Evolutionary conservation across 768 basidiomycete genomes (phyloP), one percentile per base, ranked within the genome.

Genomic region (Trametes punicea): DNA sequence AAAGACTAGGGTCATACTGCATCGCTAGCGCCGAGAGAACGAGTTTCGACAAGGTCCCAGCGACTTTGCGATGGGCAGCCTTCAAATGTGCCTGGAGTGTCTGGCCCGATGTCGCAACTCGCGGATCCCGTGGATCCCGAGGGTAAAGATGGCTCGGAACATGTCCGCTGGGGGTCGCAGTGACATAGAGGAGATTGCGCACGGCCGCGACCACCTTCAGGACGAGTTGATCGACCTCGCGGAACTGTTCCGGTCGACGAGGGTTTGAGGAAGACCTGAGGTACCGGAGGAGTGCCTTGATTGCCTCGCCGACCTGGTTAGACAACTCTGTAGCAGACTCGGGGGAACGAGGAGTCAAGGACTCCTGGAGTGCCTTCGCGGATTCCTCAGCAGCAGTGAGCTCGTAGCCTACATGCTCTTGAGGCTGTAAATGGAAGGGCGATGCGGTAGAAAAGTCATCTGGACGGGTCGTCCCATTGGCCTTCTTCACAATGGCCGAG

Each of bases 11-110:
- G 64, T 91, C 87, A 57, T 89, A 90, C 64, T 88, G 84, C 72
- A 91, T 86, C 0, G 94, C 93, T 46, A 96, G 87, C n/a, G 91
- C 85, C 7, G 89, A 91, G 2, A 97, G 81, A 27, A 96, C 90
- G 26, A 98, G 77, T 67, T 94, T 88, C 18, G 91, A 94, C 8
- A 96, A 75, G 0, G 92, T 93, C 7, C 92, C 90, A 2, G 92
- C 91, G 29, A 96, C 87, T 64, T 90, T 91, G 48, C 90, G 79
- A 55, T 92, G 91, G 0, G 84, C 83, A 6, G 87, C 86, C 69
- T 92, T 93, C 39, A 93, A 75, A 50, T 71, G 71, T 5, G 67
- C 60, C 57, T 74, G 72, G 7, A 87, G 74, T 2, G 84, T 59
- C 49, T 61, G 60, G 1, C 51, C 72, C 13, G 78, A 69, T 10